phyloP scores from a whole-genome alignment of 2,329 filamentous ascomycete species.

The Fusarium concolor region DNA sequence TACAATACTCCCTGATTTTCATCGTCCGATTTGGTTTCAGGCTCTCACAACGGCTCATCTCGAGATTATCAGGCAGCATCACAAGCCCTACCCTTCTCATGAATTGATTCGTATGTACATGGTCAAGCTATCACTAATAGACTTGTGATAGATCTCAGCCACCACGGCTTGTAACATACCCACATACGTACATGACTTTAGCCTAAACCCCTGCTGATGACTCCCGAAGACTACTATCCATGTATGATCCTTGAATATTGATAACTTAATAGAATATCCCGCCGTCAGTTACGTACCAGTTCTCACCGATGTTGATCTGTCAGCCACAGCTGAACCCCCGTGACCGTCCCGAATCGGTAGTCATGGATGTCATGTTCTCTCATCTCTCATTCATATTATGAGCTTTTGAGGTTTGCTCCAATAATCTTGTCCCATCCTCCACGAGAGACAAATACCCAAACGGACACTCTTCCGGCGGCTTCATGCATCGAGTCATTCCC shows the following conservation, averaged over 20 bases:
- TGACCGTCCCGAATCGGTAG: constrained; percentile 37
- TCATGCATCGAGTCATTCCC: constrained; percentile 30
- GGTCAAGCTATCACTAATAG: constrained; percentile 20
- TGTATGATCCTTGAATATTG: constrained; percentile 7
- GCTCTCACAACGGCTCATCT: constrained; percentile 24
- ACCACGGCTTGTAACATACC: constrained; percentile 17
- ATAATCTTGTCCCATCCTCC: constrained; percentile 25
- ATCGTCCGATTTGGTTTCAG: constrained; percentile 31
- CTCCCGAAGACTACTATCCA: constrained; percentile 7
- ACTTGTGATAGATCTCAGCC: constrained; percentile 44
- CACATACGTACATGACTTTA: constrained; percentile 18
- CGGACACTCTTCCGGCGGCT: constrained; percentile 36
- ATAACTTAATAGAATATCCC: not conserved
- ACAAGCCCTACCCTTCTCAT: not conserved
- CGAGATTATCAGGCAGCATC: constrained; percentile 28
- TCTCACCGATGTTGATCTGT: constrained; percentile 32
- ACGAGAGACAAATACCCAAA: constrained; percentile 14
- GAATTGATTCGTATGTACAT: constrained; percentile 6
- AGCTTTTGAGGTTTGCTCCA: constrained; percentile 12
- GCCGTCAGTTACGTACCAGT: not conserved
- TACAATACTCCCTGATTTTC: not conserved
- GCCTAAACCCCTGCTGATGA: constrained; percentile 17
- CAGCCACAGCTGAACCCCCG: constrained; percentile 42
- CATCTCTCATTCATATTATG: constrained; percentile 9
- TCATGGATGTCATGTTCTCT: constrained; percentile 27